phyloP scores from a whole-genome alignment of 306 rosid species.

The Malus sylvestris region DNA sequence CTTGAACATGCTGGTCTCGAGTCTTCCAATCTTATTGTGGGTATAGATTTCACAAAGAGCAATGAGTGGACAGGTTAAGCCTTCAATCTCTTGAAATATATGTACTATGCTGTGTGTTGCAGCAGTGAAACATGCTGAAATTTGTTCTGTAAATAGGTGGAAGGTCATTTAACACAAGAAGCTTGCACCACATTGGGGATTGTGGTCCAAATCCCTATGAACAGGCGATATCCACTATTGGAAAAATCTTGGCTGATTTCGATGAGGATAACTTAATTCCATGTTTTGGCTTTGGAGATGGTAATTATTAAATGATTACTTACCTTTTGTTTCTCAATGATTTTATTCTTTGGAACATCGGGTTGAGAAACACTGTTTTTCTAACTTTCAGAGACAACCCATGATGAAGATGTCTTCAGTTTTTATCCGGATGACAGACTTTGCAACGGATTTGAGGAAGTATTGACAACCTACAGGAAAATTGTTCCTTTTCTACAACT shows the following conservation, averaged over 20 bases:
- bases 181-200: constrained; percentile 78
- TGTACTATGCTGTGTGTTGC: background rate
- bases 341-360: background rate
- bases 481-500: constrained; percentile 69
- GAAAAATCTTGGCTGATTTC: constrained; percentile 71
- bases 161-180: constrained; percentile 49
- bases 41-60: constrained; percentile 90
- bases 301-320: constrained; percentile 24
- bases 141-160: constrained; percentile 46
- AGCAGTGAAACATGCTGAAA: constrained; percentile 31
- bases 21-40: constrained; percentile 87
- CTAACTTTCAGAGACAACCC: constrained; percentile 71
- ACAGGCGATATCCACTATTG: constrained; percentile 81
- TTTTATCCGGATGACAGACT: constrained; percentile 51
- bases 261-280: constrained; percentile 94
- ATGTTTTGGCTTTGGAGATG: constrained; percentile 96
- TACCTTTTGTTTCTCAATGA: background rate
- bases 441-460: constrained; percentile 94
- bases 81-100: background rate
- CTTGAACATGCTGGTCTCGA: constrained; percentile 85
- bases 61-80: constrained; percentile 91
- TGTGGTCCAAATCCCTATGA: constrained; percentile 62
- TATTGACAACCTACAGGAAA: constrained; percentile 61
- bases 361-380: constrained; percentile 15
- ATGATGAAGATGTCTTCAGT: constrained; percentile 78